Evolutionary conservation across 2,329 filamentous ascomycete species (phyloP).

Genomic region (Tolypocladium sp.): DNA sequence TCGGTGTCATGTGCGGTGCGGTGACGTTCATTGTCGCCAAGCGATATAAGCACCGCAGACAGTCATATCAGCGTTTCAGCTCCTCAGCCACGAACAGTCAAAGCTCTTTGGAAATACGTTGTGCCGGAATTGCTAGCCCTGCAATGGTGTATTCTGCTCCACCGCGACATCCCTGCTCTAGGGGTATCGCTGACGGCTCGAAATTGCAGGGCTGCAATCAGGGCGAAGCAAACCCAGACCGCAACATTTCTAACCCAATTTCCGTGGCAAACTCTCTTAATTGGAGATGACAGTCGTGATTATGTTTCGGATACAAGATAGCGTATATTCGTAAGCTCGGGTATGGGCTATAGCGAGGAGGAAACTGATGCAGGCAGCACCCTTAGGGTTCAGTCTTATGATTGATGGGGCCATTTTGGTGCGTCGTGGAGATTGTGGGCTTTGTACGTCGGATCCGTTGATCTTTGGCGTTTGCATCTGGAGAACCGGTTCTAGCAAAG

Average conservation of each 20-base stretch:
- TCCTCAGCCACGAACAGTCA: not conserved
- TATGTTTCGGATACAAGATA: not conserved
- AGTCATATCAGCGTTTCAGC: not conserved
- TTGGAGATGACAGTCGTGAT: not conserved
- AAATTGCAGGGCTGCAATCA: not conserved
- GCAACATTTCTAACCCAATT: not conserved
- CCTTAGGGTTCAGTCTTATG: too few relatives aligned
- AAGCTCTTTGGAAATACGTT: not conserved
- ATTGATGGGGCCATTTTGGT: too few relatives aligned
- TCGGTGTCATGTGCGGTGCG: not conserved
- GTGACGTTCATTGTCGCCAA: not conserved
- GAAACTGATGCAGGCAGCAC: too few relatives aligned
- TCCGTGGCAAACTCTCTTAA: not conserved
- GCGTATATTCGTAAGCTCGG: too few relatives aligned
- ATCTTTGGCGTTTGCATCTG: too few relatives aligned
- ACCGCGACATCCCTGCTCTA: not conserved
- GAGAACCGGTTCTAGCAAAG: too few relatives aligned
- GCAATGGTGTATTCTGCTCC: not conserved
- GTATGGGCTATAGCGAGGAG: too few relatives aligned
- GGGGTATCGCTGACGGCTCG: not conserved
- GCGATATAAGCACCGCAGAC: not conserved
- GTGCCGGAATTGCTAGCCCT: not conserved
- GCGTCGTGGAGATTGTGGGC: too few relatives aligned
- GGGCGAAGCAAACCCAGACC: not conserved
- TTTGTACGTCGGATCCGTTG: too few relatives aligned